phyloP scores from a whole-genome alignment of 2,329 filamentous ascomycete species.

The Dactylellina cionopaga region DNA sequence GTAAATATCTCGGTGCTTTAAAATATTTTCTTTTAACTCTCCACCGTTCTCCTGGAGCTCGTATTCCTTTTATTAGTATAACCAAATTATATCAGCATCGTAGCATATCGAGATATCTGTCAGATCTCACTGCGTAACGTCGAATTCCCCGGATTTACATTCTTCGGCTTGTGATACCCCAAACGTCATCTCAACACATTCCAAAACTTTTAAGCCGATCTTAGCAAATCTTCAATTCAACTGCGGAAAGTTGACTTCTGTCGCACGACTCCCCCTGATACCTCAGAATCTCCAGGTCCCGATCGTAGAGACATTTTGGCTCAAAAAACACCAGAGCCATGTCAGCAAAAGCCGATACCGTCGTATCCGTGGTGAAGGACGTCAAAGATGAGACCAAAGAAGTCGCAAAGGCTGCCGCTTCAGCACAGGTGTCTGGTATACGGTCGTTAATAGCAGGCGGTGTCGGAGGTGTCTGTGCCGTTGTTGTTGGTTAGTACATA shows the following conservation, averaged over 20 bases:
- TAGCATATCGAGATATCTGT: constrained; percentile 16
- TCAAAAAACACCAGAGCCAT: neutral
- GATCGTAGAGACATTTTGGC: neutral
- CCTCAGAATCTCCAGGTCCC: no score
- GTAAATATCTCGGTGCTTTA: neutral
- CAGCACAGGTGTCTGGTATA: constrained; percentile 68
- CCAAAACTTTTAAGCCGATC: constrained; percentile 28
- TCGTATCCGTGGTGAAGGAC: constrained; percentile 23
- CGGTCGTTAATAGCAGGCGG: constrained; percentile 89
- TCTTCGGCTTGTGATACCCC: constrained; percentile 40
- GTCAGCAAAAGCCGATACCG: constrained; percentile 23
- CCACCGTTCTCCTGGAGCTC: constrained; percentile 29
- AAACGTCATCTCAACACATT: constrained; percentile 44
- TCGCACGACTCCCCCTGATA: constrained; percentile 1
- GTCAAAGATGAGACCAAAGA: constrained; percentile 51
- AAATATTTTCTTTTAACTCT: constrained; percentile 22
- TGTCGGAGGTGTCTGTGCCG: constrained; percentile 92
- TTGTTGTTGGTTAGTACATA: constrained; percentile 72
- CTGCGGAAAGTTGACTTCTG: neutral
- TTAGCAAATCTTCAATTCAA: constrained; percentile 1
- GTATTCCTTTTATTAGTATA: constrained; percentile 3
- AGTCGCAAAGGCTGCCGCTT: constrained; percentile 41
- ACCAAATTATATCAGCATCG: no score
- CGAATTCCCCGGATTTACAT: constrained; percentile 14
- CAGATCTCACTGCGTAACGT: constrained; percentile 1